Evolutionary conservation across 2,329 filamentous ascomycete species (phyloP).

Genomic region (Tolypocladium endophyticum): DNA sequence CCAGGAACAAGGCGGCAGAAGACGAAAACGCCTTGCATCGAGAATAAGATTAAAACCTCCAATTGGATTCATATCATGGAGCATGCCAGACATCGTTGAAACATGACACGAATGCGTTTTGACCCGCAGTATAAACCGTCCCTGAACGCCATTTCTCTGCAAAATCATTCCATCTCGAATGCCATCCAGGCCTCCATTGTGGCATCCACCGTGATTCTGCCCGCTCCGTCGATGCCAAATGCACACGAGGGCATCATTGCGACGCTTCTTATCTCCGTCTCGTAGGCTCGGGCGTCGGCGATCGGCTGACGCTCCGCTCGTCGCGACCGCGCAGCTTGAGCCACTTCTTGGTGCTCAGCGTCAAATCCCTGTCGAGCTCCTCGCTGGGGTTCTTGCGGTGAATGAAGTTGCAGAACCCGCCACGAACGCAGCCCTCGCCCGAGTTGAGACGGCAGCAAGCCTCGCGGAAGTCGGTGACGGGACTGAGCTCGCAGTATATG

Average conservation of each 20-base stretch:
- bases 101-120: slow-evolving; percentile 6
- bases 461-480: slow-evolving; percentile 96
- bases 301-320: slow-evolving; percentile 69
- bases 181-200: not conserved
- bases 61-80: slow-evolving; percentile 3
- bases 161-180: not conserved
- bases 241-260: not conserved
- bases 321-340: slow-evolving; percentile 75
- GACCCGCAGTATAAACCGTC: slow-evolving; percentile 8
- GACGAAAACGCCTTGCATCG: not conserved
- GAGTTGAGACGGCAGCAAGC: slow-evolving; percentile 91
- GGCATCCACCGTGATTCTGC: not conserved
- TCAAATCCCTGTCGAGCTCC: slow-evolving; percentile 80
- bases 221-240: not conserved
- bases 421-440: slow-evolving; percentile 89
- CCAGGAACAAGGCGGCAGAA: not conserved
- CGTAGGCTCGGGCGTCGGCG: slow-evolving; percentile 76
- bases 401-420: slow-evolving; percentile 99
- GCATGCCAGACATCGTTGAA: slow-evolving; percentile 7
- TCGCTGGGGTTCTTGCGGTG: slow-evolving; percentile 89
- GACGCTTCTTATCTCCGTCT: slow-evolving; percentile 42
- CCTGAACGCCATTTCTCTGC: slow-evolving; percentile 13
- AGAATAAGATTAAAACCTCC: not conserved
- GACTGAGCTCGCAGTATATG: slow-evolving; percentile 95
- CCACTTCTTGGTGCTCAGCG: slow-evolving; percentile 93